Base-by-base conservation (phyloP, 331 rosid species). In the Saraca asoca region DNA sequence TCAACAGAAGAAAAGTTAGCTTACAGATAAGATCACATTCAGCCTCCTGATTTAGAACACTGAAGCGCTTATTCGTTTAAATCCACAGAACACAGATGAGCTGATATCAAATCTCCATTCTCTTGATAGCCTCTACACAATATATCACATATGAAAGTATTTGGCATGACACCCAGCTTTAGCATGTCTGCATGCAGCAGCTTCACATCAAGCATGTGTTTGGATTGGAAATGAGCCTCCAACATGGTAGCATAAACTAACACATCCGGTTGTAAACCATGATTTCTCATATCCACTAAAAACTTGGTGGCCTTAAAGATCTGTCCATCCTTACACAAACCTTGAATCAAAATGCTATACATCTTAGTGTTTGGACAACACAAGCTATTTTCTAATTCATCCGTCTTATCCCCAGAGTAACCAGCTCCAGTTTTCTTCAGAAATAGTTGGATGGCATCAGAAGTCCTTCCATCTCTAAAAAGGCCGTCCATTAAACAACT, bases 121-220 rank as follows among this genome's bases (percentile, higher is more conserved):
- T 68, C 79, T 72, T 2, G 62, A 69, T 88, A 91, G 50, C 89
- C 88, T 64, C 62, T 57, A 18, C 70, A 75, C 77, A 86, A 75
- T 6, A 79, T 49, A 9, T 31, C 15, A 62, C 16, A 34, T 68
- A 82, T 13, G n/a, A 44, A 41, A 38, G 60, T 17, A 69, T 77
- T 81, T 20, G 66, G 80, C 60, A 88, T 8, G 35, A 86, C n/a
- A 29, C 97, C 94, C 74, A 71, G 52, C 76, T 91, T 91, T 53
- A 79, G 68, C 80, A 82, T 81, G 72, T 88, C 94, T 7, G 88
- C 82, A 62, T 89, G 96, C 74, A 89, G 64, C 88, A 86, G 72
- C 90, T 57, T 78, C 70, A 70, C 79, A 75, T 84, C 79, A 44
- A 80, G 9, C 64, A 70, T 43, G 45, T 75, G 82, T 72, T 78